phyloP scores from a whole-genome alignment of 345 rosid genomes.

The Durio zibethinus region DNA sequence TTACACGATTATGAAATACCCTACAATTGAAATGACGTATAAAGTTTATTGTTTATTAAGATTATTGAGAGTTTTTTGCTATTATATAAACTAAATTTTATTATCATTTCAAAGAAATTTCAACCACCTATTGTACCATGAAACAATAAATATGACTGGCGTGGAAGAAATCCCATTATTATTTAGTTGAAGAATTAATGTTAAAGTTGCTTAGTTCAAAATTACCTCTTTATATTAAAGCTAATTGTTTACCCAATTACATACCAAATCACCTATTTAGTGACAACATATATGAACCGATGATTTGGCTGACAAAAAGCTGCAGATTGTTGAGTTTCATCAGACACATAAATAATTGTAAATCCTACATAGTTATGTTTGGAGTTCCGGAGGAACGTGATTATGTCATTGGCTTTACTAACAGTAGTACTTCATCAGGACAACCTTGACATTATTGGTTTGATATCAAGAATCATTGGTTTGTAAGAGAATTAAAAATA shows the following conservation, averaged over 20 bases:
- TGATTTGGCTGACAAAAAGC: background rate
- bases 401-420: background rate
- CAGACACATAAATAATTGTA: background rate
- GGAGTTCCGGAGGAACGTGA: background rate
- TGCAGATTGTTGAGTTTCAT: background rate
- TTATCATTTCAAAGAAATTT: background rate
- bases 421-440: background rate
- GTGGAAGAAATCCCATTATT: background rate
- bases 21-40: too few relatives aligned
- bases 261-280: background rate
- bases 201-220: background rate
- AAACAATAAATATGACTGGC: background rate
- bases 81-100: too few relatives aligned
- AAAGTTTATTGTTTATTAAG: too few relatives aligned
- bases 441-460: conserved; percentile 10
- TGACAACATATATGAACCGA: background rate
- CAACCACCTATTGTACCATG: background rate
- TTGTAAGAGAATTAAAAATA: background rate
- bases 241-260: background rate
- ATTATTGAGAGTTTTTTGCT: too few relatives aligned
- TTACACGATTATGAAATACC: too few relatives aligned
- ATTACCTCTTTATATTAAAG: background rate
- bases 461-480: background rate
- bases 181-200: background rate
- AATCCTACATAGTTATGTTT: background rate